Evolutionary conservation across 192 early-diverging fungal species (phyloP), one percentile per base, ranked within the genome.

Genomic region (Entomortierella lignicola): DNA sequence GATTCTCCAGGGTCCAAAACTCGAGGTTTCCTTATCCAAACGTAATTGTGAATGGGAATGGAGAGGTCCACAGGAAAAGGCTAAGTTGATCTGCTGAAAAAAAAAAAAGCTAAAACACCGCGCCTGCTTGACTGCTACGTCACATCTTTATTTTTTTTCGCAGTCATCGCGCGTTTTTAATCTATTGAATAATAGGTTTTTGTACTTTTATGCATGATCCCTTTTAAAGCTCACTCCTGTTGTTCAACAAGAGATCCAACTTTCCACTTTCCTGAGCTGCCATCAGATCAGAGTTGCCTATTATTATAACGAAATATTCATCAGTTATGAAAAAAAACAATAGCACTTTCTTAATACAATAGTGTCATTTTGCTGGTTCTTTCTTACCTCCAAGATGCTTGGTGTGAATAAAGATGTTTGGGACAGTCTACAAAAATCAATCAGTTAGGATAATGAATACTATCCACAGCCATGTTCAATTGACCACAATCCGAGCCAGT

Each of bases 391-490:
- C 90, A 50, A 91, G 53, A 55, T 91, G 90, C 51, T 88, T 72
- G 17, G 71, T 73, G 51, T 89, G 83, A 70, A 85, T 84, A 75
- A 89, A 90, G 79, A 90, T 84, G 42, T 88, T 90, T 44, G 89
- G 89, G 29, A 90, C 89, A 2, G 87, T 90, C 75, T 79, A 47
- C 42, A n/a, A 39, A 29, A 12, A 12, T n/a, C 0, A 32, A 17
- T n/a, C n/a, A n/a, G 30, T 13, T n/a, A 44, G 23, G 41, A 61
- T 23, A 55, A 20, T 1, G 43, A 51, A 23, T 47, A 47, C 6
- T 6, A 42, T 6, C n/a, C n/a, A n/a, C n/a, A n/a, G n/a, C n/a
- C n/a, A n/a, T n/a, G n/a, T n/a, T 37, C 34, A 37, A 37, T 37
- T 37, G 34, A 37, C 10, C 34, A 47, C 12, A 47, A 47, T 20